Evolutionary conservation across 2,329 filamentous ascomycete species (phyloP), one percentile per base, ranked within the genome.

Genomic region (Pseudohalonectria lignicola): DNA sequence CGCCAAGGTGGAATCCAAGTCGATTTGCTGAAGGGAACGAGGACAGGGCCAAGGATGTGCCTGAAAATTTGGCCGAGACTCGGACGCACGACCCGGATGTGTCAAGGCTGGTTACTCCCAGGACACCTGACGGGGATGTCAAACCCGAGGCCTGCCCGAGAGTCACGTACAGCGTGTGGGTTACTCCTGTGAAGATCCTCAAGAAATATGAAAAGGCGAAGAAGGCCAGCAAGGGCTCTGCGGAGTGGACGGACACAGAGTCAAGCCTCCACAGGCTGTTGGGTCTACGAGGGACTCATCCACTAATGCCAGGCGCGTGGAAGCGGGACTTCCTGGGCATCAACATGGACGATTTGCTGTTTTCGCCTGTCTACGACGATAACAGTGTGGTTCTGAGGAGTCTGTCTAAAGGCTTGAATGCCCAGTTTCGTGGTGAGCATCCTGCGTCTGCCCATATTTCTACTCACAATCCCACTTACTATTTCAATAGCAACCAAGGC

Each of bases 271-370:
- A 60, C 45, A 54, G 51, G 31, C 46, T 60, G 34, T 46, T 59
- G 17, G 52, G 50, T 13, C 50, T 61, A 41, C 53, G 56, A 32
- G 57, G 57, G 2, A 43, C 50, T 23, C 54, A 59, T 37, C 56
- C 57, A 4, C 49, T 61, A 45, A 47, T 61, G 37, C 51, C 53
- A 10, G 52, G 50, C 3, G 45, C 43, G 11, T 60, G 57, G 57
- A 42, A 41, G 25, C 41, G 52, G 37, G 50, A 53, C 41, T 56
- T 58, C 39, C 45, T 48, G 36, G 56, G 55, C 34, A 53, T 56
- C 42, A 53, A 55, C 2, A 45, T 60, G 41, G 51, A 53, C 6
- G 48, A 49, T 7, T 44, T 50, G 16, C 48, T 61, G 15, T 60
- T 58, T 41, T 50, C 54, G 9, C 49, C 50, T 4, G 16, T 26